These are phyloP conservation scores for Salix arbutifolia DNA, from an alignment of 345 rosid species.

Conservation along the genomic window DNA sequence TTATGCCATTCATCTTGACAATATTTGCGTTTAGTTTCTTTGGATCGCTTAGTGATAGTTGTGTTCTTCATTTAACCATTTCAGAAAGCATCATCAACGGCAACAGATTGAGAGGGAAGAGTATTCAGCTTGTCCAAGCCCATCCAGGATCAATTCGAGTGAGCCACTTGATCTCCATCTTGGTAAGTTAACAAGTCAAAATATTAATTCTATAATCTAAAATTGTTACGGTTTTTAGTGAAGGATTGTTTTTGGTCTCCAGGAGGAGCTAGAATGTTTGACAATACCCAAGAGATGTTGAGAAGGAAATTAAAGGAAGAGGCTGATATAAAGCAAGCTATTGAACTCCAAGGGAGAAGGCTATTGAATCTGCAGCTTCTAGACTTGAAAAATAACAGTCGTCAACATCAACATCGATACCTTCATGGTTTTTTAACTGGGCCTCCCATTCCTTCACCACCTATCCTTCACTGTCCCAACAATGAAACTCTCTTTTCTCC, in stretches of 20 bases:
- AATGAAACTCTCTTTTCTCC: constrained; percentile 38
- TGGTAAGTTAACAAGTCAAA: constrained; percentile 40
- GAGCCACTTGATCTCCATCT: constrained; percentile 57
- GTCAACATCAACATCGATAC: constrained; percentile 38
- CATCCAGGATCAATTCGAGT: constrained; percentile 55
- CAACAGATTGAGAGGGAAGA: constrained; percentile 78
- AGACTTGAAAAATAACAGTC: constrained; percentile 45
- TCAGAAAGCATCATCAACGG: constrained; percentile 72
- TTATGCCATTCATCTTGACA: background rate
- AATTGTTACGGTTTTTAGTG: background rate
- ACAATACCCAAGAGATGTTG: constrained; percentile 55
- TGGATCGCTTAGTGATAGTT: background rate
- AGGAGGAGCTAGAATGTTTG: constrained; percentile 56
- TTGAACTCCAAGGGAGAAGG: constrained; percentile 75
- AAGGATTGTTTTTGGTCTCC: constrained; percentile 2
- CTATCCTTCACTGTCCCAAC: constrained; percentile 28
- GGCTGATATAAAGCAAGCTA: constrained; percentile 77
- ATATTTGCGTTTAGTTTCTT: constrained; percentile 2
- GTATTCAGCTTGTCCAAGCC: constrained; percentile 67
- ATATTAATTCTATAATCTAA: background rate
- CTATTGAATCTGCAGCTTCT: constrained; percentile 74
- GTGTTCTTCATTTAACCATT: constrained; percentile 17
- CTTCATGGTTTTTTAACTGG: constrained; percentile 59
- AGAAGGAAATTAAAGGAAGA: constrained; percentile 76
- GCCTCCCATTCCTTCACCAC: constrained; percentile 41